Conservation (phyloP, 441 rosid genomes). For the Euphorbia celastroides region DNA sequence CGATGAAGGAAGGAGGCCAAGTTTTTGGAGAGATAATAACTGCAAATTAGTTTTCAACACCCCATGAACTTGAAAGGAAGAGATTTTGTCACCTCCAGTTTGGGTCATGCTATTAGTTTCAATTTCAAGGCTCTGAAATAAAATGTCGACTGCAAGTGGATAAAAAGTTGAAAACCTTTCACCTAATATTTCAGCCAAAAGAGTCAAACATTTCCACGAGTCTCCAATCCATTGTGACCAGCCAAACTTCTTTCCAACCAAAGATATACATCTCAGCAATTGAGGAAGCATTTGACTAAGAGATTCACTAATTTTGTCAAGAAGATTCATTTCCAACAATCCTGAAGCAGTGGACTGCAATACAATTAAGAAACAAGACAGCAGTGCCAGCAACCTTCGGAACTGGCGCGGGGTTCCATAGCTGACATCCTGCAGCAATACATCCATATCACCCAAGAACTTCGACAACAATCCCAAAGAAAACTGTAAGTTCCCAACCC, state of each 20-base stretch:
- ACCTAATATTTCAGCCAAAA: conserved; percentile 88
- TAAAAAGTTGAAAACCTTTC: conserved; percentile 74
- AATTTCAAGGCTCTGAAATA: conserved; percentile 76
- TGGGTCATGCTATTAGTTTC: conserved; percentile 34
- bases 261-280: conserved; percentile 65
- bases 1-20: conserved; percentile 69
- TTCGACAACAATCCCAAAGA: conserved; percentile 75
- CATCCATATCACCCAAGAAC: conserved; percentile 93
- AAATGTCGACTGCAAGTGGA: conserved; percentile 62
- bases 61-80: conserved; percentile 81
- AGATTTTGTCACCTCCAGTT: conserved; percentile 54
- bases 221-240: conserved; percentile 91
- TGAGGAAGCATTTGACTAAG: conserved; percentile 78
- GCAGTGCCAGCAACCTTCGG: conserved; percentile 82
- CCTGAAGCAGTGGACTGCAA: conserved; percentile 96
- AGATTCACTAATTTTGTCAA: conserved; percentile 74
- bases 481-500: conserved; percentile 90
- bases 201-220: conserved; percentile 93
- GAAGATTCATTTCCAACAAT: conserved; percentile 81
- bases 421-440: conserved; percentile 72
- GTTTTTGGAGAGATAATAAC: conserved; percentile 84
- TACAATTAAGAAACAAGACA: conserved; percentile 87
- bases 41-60: conserved; percentile 93
- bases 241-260: conserved; percentile 88
- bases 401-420: conserved; percentile 78